These are phyloP conservation scores for Mucor ambiguus DNA, from an alignment of 371 early-diverging fungal genomes.

Conservation along the genomic window DNA sequence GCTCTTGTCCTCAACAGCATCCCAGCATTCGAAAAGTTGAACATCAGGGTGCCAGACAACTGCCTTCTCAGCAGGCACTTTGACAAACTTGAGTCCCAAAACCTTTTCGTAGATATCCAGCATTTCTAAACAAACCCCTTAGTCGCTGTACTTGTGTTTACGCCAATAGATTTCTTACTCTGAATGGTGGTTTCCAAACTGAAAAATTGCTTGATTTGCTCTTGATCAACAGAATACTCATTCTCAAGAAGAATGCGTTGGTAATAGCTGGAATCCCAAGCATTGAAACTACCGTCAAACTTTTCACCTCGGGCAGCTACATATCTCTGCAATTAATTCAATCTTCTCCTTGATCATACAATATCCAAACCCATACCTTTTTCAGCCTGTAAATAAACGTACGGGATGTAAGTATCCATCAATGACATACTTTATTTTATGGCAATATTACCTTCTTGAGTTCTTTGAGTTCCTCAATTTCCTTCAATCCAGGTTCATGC, in stretches of 20 bases:
- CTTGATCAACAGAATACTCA: conserved; percentile 75
- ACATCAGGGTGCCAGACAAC: conserved; percentile 77
- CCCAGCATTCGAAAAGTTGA: conserved; percentile 68
- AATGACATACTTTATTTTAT: not conserved
- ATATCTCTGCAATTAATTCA: not conserved
- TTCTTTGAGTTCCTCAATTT: conserved; percentile 56
- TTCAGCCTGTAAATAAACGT: conserved; percentile 24
- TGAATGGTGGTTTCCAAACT: conserved; percentile 56
- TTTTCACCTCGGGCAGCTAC: conserved; percentile 40
- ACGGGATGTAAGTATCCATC: not conserved
- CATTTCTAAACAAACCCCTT: conserved; percentile 48
- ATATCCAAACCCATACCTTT: conserved; percentile 20
- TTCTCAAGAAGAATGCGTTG: conserved; percentile 69
- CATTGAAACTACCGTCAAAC: conserved; percentile 61
- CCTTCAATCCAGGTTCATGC: conserved; percentile 58
- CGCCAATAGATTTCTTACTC: conserved; percentile 25
- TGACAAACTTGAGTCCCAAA: conserved; percentile 64
- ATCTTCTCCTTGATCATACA: not conserved
- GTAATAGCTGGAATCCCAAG: conserved; percentile 84
- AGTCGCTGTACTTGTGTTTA: not conserved
- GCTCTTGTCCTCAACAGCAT: conserved; percentile 52
- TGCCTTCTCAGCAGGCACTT: conserved; percentile 57
- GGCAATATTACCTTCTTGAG: conserved; percentile 58
- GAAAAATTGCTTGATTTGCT: conserved; percentile 80
- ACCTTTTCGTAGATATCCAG: conserved; percentile 73